A percentile compares a stretch with the other conserved stretches of the same genome.
These are phyloP conservation scores for Lactarius sp. DNA, from an alignment of 768 basidiomycete species.

Conservation along the genomic window DNA sequence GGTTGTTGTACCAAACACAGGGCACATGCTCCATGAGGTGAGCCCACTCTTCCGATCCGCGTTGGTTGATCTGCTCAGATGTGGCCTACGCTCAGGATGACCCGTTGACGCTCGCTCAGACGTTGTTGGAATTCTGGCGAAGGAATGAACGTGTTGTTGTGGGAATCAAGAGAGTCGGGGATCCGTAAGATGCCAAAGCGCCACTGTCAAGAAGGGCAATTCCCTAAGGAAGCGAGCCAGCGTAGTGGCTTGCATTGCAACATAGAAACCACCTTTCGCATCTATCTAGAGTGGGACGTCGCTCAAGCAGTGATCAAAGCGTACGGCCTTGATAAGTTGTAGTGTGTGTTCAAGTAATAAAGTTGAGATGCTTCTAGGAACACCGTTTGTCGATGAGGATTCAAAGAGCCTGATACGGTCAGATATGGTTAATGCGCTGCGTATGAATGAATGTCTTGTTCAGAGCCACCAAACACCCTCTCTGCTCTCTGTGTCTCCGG, in stretches of 20 bases:
- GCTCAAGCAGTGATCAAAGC: background rate
- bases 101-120: constrained; percentile 72
- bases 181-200: constrained; percentile 29
- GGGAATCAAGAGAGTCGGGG: constrained; percentile 57
- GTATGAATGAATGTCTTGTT: no score
- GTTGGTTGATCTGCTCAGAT: background rate
- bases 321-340: background rate
- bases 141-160: constrained; percentile 71
- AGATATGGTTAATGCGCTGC: no score
- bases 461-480: no score
- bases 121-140: constrained; percentile 85
- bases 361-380: background rate
- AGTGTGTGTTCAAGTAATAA: background rate
- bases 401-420: background rate
- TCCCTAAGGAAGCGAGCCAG: background rate
- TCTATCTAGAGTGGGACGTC: background rate
- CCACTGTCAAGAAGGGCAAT: background rate
- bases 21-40: constrained; percentile 95
- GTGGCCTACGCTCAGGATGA: constrained; percentile 61
- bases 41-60: constrained; percentile 22
- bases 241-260: background rate
- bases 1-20: constrained; percentile 78
- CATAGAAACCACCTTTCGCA: background rate
- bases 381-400: background rate
- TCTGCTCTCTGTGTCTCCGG: no score